phyloP scores from a whole-genome alignment of 306 rosid genomes.

The Lupinus albus region DNA sequence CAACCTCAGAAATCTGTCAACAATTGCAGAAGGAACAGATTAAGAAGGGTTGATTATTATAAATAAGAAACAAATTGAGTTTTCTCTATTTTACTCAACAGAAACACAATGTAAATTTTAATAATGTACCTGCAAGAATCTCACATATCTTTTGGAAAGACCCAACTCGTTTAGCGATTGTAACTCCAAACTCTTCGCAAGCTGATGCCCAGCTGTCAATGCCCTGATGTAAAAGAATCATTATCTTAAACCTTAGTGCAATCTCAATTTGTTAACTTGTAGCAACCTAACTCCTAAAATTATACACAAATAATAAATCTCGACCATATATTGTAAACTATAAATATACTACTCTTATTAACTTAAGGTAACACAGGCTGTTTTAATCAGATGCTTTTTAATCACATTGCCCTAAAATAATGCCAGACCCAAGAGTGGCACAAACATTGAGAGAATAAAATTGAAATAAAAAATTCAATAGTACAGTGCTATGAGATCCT shows the following conservation, averaged over 20 bases:
- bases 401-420: neutral
- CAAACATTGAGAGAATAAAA: neutral
- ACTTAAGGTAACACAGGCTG: neutral
- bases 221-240: slow-evolving; percentile 63
- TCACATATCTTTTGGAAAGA: slow-evolving; percentile 94
- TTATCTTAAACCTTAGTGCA: slow-evolving; percentile 17
- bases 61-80: neutral
- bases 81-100: slow-evolving; percentile 11
- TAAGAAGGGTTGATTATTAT: slow-evolving; percentile 8
- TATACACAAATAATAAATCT: neutral
- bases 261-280: neutral
- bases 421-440: neutral
- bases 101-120: slow-evolving; percentile 22
- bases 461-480: neutral
- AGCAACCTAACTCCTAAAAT: neutral
- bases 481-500: neutral
- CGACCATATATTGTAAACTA: neutral
- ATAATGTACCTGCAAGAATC: slow-evolving; percentile 86
- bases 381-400: neutral
- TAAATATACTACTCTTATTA: neutral
- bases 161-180: slow-evolving; percentile 93
- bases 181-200: slow-evolving; percentile 87
- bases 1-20: slow-evolving; percentile 92
- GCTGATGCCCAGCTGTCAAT: slow-evolving; percentile 87
- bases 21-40: slow-evolving; percentile 31